Percentiles rank a stretch among this genome's conserved stretches.
phyloP scores from a whole-genome alignment of 2,329 filamentous ascomycete species.

The Colletotrichum eremochloae region DNA sequence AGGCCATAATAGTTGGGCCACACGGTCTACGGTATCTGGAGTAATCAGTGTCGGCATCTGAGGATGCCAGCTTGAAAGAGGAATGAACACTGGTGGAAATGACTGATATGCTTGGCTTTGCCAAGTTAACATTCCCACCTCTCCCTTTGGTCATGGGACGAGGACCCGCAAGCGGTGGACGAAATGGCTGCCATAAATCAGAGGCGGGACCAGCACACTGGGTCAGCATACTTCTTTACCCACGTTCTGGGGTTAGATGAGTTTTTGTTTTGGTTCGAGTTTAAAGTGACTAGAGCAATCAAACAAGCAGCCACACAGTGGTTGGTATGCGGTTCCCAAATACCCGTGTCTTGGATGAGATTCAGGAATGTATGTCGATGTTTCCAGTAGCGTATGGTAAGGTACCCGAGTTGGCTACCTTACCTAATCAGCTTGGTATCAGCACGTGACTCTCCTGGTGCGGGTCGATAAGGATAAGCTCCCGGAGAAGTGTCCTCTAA shows the following conservation, averaged over 20 bases:
- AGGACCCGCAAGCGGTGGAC: background rate
- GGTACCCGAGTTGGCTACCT: too few species aligned
- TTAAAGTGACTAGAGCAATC: background rate
- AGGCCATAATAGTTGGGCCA: background rate
- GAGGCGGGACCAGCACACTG: too few species aligned
- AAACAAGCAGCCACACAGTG: background rate
- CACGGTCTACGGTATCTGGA: background rate
- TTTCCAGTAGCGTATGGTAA: too few species aligned
- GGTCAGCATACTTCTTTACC: background rate
- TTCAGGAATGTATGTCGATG: too few species aligned
- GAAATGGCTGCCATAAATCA: background rate
- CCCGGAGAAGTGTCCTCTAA: slow-evolving; percentile 38
- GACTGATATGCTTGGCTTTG: background rate
- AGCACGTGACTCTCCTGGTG: slow-evolving; percentile 18
- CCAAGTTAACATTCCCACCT: background rate
- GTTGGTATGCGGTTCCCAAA: background rate
- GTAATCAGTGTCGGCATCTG: too few species aligned
- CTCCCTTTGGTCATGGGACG: background rate
- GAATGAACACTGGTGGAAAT: too few species aligned
- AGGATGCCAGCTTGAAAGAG: background rate
- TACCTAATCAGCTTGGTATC: background rate
- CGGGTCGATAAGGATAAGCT: slow-evolving; percentile 27
- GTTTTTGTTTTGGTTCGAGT: background rate
- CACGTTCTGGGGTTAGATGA: background rate
- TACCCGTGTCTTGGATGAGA: background rate